Conservation (phyloP, 176 grass and related monocot species). For the Alloteropsis semialata region DNA sequence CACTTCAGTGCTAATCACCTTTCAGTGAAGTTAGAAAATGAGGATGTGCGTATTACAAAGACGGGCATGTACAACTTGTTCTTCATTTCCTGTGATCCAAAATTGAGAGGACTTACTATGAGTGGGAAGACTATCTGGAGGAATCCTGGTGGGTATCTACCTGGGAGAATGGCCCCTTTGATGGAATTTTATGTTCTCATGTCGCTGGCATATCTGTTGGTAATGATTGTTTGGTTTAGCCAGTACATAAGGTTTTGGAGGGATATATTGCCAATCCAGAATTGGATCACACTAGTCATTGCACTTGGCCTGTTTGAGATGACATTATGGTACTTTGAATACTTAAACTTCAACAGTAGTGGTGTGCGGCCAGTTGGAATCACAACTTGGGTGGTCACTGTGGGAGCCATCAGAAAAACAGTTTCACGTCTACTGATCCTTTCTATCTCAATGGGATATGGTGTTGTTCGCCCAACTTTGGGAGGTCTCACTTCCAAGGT, state of each 20-base stretch:
- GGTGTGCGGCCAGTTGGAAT: constrained; percentile 88
- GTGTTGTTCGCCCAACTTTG: constrained; percentile 90
- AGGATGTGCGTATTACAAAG: constrained; percentile 61
- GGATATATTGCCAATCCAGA: constrained; percentile 91
- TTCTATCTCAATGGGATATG: constrained; percentile 98
- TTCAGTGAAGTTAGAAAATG: constrained; percentile 53
- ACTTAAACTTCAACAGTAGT: constrained; percentile 91
- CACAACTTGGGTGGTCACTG: constrained; percentile 98
- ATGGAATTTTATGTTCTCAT: constrained; percentile 97
- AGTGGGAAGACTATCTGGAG: constrained; percentile 97
- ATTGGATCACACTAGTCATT: constrained; percentile 94
- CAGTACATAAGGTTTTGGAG: constrained; percentile 97
- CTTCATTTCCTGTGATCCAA: constrained; percentile 98
- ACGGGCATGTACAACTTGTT: constrained; percentile 99
- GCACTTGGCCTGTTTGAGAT: constrained; percentile 95
- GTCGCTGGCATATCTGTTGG: constrained; percentile 72
- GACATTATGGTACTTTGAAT: constrained; percentile 97
- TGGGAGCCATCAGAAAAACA: constrained; percentile 92
- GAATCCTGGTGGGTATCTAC: constrained; percentile 92
- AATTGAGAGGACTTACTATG: constrained; percentile 89
- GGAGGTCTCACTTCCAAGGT: constrained; percentile 97
- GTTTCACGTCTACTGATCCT: constrained; percentile 88
- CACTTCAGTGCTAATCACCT: constrained; percentile 75
- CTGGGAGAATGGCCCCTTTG: constrained; percentile 82
- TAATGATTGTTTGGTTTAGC: constrained; percentile 79